Evolutionary conservation across 1,284 basidiomycete species (phyloP).

Genomic region (Rhizopogon parksii): DNA sequence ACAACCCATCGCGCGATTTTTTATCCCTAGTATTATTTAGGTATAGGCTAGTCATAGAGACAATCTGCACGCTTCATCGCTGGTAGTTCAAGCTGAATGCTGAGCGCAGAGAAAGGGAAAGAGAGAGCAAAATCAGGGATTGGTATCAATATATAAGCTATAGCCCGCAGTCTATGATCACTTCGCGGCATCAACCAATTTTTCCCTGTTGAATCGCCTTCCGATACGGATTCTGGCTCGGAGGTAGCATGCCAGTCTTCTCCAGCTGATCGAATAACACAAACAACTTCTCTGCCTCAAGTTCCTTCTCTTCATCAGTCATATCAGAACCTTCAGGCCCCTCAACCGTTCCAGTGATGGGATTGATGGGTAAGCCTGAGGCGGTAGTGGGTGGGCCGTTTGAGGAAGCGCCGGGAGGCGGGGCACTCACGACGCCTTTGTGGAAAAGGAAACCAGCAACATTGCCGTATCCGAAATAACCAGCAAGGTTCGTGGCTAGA

Average conservation of each 20-base stretch:
- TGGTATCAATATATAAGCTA: constrained; percentile 1
- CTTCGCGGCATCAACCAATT: constrained; percentile 10
- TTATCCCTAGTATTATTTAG: no score
- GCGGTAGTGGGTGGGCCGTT: constrained; percentile 32
- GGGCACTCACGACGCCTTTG: constrained; percentile 71
- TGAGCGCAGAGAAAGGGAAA: background rate
- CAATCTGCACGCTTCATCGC: background rate
- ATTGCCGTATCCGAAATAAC: constrained; percentile 85
- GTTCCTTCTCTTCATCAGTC: constrained; percentile 89
- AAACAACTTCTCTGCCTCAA: constrained; percentile 85
- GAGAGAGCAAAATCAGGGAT: background rate
- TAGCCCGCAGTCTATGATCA: background rate
- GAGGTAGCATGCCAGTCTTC: constrained; percentile 57
- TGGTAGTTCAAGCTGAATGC: background rate
- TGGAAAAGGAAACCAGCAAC: constrained; percentile 89
- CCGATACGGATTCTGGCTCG: constrained; percentile 65
- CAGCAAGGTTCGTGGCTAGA: constrained; percentile 59
- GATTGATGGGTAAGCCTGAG: constrained; percentile 55
- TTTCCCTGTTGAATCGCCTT: constrained; percentile 56
- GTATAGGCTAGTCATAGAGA: no score
- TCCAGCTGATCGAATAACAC: constrained; percentile 85
- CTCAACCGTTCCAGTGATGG: constrained; percentile 68
- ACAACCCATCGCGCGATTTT: no score
- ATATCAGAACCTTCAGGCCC: constrained; percentile 43
- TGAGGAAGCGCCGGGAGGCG: constrained; percentile 22